Percentiles rank a stretch among this genome's conserved stretches.
These are phyloP conservation scores for Myochromella boudieri DNA, from an alignment of 768 basidiomycete species.

Conservation along the genomic window DNA sequence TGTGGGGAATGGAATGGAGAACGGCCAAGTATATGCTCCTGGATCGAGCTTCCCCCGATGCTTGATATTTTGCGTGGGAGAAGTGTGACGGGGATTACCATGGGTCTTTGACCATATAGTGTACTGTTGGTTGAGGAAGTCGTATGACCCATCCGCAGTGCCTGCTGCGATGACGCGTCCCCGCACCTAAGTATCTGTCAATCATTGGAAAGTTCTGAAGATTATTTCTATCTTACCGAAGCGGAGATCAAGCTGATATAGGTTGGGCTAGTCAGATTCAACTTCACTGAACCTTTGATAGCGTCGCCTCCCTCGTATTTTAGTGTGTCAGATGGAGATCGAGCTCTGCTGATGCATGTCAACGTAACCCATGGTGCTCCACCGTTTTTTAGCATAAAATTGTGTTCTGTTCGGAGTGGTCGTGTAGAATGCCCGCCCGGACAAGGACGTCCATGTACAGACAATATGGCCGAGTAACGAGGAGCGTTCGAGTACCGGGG, in stretches of 20 bases:
- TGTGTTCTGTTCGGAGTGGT: slow-evolving; percentile 10
- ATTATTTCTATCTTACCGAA: slow-evolving; percentile 18
- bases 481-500: slow-evolving; percentile 14
- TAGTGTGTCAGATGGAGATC: slow-evolving; percentile 19
- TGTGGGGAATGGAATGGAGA: slow-evolving; percentile 37
- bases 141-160: slow-evolving; percentile 25
- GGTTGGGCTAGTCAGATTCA: slow-evolving; percentile 27
- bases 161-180: slow-evolving; percentile 29
- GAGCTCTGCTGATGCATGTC: slow-evolving; percentile 22
- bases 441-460: slow-evolving; percentile 12
- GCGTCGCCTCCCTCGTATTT: slow-evolving; percentile 23
- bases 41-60: slow-evolving; percentile 14
- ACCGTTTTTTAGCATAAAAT: slow-evolving; percentile 1
- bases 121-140: slow-evolving; percentile 28
- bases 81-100: slow-evolving; percentile 27
- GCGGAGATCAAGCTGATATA: slow-evolving; percentile 27
- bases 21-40: slow-evolving; percentile 38
- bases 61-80: slow-evolving; percentile 11
- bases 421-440: slow-evolving; percentile 6
- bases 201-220: not conserved
- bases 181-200: slow-evolving; percentile 21
- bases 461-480: too few relatives aligned
- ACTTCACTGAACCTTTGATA: slow-evolving; percentile 27
- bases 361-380: slow-evolving; percentile 24
- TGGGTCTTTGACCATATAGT: slow-evolving; percentile 31